Conservation (phyloP, 805 yeast genomes). For the Saccharomycopsis oosterbeekiorum region DNA sequence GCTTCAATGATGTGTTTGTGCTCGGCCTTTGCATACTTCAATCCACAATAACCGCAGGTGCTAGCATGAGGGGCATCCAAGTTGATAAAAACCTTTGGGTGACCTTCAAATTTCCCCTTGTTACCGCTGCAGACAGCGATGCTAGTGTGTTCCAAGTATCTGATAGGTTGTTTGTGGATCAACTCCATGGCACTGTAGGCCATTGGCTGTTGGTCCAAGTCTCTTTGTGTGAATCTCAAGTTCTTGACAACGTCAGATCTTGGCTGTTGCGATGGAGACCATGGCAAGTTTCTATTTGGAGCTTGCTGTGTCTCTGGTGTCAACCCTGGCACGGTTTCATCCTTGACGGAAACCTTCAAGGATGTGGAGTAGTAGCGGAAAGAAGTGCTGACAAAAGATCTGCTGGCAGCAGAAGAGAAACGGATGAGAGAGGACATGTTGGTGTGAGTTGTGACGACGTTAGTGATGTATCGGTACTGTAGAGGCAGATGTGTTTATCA, state of each 20-base stretch:
- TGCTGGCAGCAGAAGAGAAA: not conserved
- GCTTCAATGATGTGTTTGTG: constrained; percentile 14
- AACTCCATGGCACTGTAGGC: constrained; percentile 81
- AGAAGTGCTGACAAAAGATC: not conserved
- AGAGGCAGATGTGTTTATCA: too few relatives aligned
- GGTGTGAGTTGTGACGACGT: too few relatives aligned
- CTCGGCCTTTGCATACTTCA: constrained; percentile 33
- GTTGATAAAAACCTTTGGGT: constrained; percentile 74
- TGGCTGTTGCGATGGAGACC: constrained; percentile 63
- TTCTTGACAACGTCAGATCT: constrained; percentile 47
- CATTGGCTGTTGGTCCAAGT: constrained; percentile 58
- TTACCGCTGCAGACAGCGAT: constrained; percentile 82
- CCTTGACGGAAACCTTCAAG: constrained; percentile 12
- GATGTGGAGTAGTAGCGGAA: constrained; percentile 10
- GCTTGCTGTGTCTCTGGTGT: constrained; percentile 40
- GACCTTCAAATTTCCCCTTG: constrained; percentile 64
- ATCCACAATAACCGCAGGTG: constrained; percentile 76
- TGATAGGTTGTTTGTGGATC: constrained; percentile 63
- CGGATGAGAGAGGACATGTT: not conserved
- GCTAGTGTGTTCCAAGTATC: constrained; percentile 44
- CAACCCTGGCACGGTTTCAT: constrained; percentile 5
- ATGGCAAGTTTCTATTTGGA: constrained; percentile 59
- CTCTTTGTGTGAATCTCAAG: constrained; percentile 64
- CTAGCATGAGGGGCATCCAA: constrained; percentile 66
- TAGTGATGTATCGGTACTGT: too few relatives aligned